Conservation (phyloP, 805 yeast genomes). For the Kodamaea laetipori region DNA sequence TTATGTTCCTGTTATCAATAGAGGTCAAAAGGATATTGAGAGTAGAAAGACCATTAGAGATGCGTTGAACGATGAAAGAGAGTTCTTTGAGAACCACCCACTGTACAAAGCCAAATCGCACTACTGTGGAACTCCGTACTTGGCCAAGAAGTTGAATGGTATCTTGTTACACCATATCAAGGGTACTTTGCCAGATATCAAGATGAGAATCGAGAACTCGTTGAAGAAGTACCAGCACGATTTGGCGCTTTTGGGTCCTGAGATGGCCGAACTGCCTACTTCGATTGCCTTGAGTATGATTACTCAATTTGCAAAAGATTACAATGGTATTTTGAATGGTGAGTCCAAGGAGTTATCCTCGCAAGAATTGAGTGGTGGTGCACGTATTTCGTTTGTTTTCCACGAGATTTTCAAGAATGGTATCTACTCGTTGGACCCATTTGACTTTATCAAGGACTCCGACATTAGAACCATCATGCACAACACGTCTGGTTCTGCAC, state of each 20-base stretch:
- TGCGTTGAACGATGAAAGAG: slow-evolving; percentile 79
- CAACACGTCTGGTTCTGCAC: slow-evolving; percentile 94
- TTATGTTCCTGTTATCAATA: slow-evolving; percentile 79
- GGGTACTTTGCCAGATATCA: slow-evolving; percentile 75
- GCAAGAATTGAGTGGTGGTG: slow-evolving; percentile 94
- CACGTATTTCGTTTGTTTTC: slow-evolving; percentile 94
- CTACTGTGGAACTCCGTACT: slow-evolving; percentile 97
- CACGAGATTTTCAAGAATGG: slow-evolving; percentile 96
- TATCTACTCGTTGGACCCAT: slow-evolving; percentile 88
- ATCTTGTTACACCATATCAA: slow-evolving; percentile 84
- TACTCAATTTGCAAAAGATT: slow-evolving; percentile 90
- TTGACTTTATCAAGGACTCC: slow-evolving; percentile 91
- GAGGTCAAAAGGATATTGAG: slow-evolving; percentile 97
- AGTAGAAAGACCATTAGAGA: slow-evolving; percentile 80
- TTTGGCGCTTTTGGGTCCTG: slow-evolving; percentile 76
- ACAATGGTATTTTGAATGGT: slow-evolving; percentile 88
- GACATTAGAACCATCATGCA: slow-evolving; percentile 97
- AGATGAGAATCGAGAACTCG: slow-evolving; percentile 70
- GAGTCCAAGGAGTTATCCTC: slow-evolving; percentile 87
- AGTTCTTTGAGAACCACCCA: slow-evolving; percentile 85
- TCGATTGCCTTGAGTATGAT: slow-evolving; percentile 88
- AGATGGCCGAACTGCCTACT: slow-evolving; percentile 83
- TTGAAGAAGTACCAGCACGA: slow-evolving; percentile 73
- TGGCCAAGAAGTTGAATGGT: slow-evolving; percentile 87
- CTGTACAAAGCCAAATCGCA: slow-evolving; percentile 91